Base-by-base conservation (phyloP, 805 yeast genomes). In the Cephaloascus fragrans region DNA sequence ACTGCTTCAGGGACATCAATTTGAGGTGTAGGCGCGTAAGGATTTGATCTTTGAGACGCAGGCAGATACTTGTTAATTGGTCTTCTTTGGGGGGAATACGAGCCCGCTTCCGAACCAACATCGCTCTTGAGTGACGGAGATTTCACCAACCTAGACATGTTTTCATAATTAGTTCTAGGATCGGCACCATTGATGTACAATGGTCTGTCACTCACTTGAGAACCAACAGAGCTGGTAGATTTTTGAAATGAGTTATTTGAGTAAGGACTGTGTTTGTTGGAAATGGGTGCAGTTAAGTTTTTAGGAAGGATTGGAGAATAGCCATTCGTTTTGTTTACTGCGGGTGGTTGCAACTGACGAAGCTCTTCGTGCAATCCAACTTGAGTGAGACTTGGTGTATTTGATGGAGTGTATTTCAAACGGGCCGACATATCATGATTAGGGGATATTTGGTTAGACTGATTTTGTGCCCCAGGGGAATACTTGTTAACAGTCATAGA, bases 401-500 rank as follows among this genome's bases (percentile, higher is more conserved):
- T 33, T 9, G 35, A 33, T 9, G 35, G 35, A 9, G 35, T n/a
- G 18, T 33, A 33, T 18, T 33, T 33, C 20, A 20, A 33, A 16
- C 33, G 33, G 15, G 5, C n/a, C 8, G 33, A 6, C 6, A 23
- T 12, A 23, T 23, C 28, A 8, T 23, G 28, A 12, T 23, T 23
- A 8, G 28, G 28, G 6, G 28, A 23, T 23, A 23, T 23, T 23
- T 23, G 28, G 12, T 6, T 6, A 23, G 28, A 23, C 15, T 31
- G 33, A n/a, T 9, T 31, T 14, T 8, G 8, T 31, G 26, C 12
- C 10, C 18, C 16, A 12, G 42, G 37, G 19, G 32, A 23, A 15
- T 39, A 39, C 3, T 20, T 38, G n/a, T 18, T 33, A 20, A 26
- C 18, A 9, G 17, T 18, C 19, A 35, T 26, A 5, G 39, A 32